These are phyloP conservation scores for Aciculosporium take DNA, from an alignment of 2,329 filamentous ascomycete genomes.

Conservation along the genomic window DNA sequence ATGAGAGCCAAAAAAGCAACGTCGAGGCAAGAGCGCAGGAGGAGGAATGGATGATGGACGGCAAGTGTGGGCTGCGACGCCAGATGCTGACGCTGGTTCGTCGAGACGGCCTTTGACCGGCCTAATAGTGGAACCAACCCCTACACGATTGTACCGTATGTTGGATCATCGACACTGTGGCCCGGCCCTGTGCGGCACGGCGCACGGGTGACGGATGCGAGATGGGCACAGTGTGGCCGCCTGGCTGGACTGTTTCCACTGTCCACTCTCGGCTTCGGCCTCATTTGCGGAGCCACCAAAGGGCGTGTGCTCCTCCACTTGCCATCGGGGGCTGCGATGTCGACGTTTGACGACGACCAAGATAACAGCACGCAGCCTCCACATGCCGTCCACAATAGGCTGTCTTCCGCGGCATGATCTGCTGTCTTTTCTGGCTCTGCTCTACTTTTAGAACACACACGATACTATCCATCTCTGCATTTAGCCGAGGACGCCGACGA, in stretches of 20 bases:
- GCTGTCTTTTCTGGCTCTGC: too few species aligned
- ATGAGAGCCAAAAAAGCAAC: slow-evolving; percentile 10
- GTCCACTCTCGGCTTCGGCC: slow-evolving; percentile 3
- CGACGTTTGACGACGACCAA: background rate
- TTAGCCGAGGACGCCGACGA: too few species aligned
- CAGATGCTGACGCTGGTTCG: slow-evolving; percentile 18
- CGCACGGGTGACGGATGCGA: background rate
- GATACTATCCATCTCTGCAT: too few species aligned
- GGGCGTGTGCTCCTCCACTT: background rate
- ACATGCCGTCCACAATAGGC: too few species aligned
- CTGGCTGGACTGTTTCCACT: background rate
- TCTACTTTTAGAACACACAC: too few species aligned
- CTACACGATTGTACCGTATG: background rate
- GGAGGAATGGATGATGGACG: slow-evolving; percentile 8
- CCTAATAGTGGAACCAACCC: slow-evolving; percentile 38
- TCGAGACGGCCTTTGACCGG: slow-evolving; percentile 41
- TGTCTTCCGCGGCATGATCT: too few species aligned
- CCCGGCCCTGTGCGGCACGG: background rate
- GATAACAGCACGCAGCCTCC: too few species aligned
- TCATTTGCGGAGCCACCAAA: slow-evolving; percentile 7
- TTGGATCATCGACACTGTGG: slow-evolving; percentile 2
- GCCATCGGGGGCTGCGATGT: slow-evolving; percentile 1
- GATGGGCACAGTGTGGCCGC: background rate
- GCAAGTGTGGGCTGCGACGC: slow-evolving; percentile 1
- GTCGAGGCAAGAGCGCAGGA: too few species aligned